Evolutionary conservation across 139 green algal genomes (phyloP).

Genomic region (Desmodesmus armatus): DNA sequence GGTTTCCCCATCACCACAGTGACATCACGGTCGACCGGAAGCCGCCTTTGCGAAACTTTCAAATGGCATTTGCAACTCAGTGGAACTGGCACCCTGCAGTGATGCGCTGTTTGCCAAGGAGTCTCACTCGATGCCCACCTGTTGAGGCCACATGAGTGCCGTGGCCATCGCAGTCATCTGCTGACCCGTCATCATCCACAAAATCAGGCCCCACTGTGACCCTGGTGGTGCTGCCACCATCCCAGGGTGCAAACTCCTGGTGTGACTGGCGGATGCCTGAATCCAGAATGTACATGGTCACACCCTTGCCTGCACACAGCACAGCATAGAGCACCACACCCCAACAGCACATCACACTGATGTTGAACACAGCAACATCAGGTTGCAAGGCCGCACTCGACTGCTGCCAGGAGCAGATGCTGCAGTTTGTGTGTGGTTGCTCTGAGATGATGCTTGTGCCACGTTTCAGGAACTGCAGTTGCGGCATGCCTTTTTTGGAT

Average conservation of each 20-base stretch:
- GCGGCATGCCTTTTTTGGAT: neutral
- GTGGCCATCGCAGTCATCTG: constrained; percentile 80
- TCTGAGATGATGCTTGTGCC: neutral
- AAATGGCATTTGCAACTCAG: too few species aligned
- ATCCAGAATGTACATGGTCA: constrained; percentile 84
- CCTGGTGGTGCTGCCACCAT: constrained; percentile 14
- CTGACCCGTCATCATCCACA: constrained; percentile 13
- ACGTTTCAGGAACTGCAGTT: neutral
- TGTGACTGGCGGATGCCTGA: constrained; percentile 66
- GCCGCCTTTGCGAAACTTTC: too few species aligned
- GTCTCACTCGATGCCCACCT: neutral
- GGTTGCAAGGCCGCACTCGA: too few species aligned
- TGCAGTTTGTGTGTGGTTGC: neutral
- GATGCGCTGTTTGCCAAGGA: too few species aligned
- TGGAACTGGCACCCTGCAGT: too few species aligned
- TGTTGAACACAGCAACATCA: too few species aligned
- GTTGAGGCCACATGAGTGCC: constrained; percentile 11
- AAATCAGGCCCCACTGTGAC: constrained; percentile 17
- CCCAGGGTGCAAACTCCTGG: constrained; percentile 70
- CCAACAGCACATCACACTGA: too few species aligned
- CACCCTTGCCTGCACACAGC: constrained; percentile 56
- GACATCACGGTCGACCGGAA: too few species aligned
- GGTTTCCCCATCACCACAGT: too few species aligned
- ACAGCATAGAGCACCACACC: too few species aligned
- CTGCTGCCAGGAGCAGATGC: too few species aligned